Evolutionary conservation across 73 alveolate species (phyloP).

Genomic region (Blepharisma japonicum): DNA sequence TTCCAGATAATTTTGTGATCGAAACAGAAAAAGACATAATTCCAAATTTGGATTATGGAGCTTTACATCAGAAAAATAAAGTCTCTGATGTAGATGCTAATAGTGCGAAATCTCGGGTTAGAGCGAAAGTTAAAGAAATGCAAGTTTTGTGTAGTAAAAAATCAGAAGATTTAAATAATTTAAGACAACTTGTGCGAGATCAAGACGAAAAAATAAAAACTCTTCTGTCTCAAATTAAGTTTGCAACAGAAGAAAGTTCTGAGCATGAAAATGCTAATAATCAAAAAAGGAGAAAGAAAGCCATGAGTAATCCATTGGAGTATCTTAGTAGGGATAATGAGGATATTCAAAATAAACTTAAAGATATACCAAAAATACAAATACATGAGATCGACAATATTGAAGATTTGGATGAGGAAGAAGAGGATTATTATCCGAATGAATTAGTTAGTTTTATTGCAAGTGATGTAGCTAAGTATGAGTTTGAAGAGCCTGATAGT

Average conservation of each 20-base stretch:
- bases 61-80: too few relatives aligned
- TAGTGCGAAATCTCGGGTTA: not conserved
- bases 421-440: not conserved
- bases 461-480: slow-evolving; percentile 7
- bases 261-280: too few relatives aligned
- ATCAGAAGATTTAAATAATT: slow-evolving; percentile 1
- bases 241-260: not conserved
- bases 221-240: not conserved
- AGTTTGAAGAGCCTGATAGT: slow-evolving; percentile 25
- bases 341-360: too few relatives aligned
- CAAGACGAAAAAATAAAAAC: not conserved
- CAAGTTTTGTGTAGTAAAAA: not conserved
- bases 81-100: too few relatives aligned
- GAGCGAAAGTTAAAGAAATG: not conserved
- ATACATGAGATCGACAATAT: not conserved
- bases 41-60: too few relatives aligned
- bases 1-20: not conserved
- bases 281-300: not conserved
- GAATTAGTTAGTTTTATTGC: slow-evolving; percentile 4
- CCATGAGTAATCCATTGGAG: slow-evolving; percentile 23
- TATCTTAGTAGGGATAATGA: not conserved
- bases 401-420: not conserved
- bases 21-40: not conserved
- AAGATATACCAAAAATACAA: too few relatives aligned
- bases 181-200: not conserved